These are phyloP conservation scores for Ophiognomonia clavigignenti-juglandacearum DNA, from an alignment of 2,329 filamentous ascomycete species.

Conservation along the genomic window DNA sequence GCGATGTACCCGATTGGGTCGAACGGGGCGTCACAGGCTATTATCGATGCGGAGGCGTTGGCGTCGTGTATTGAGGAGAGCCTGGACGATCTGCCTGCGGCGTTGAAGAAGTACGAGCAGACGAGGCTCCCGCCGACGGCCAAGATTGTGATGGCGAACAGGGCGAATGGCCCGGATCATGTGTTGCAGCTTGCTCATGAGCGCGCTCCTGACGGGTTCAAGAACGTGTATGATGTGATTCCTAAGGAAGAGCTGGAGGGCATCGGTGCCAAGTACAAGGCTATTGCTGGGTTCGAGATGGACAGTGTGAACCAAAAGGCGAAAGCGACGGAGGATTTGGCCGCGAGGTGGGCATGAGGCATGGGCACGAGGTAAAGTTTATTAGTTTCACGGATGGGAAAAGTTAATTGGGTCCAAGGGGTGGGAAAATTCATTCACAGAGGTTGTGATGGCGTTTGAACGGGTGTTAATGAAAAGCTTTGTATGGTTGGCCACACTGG, in stretches of 20 bases:
- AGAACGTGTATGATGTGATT: slow-evolving; percentile 35
- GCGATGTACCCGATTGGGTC: slow-evolving; percentile 38
- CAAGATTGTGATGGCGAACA: slow-evolving; percentile 40
- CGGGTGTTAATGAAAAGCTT: too few species aligned
- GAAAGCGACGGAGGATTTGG: slow-evolving; percentile 26
- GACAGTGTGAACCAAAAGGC: slow-evolving; percentile 37
- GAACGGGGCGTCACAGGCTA: slow-evolving; percentile 39
- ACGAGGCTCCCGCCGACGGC: slow-evolving; percentile 35
- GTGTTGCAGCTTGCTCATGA: slow-evolving; percentile 40
- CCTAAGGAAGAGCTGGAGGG: slow-evolving; percentile 33
- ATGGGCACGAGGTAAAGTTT: too few species aligned
- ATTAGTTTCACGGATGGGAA: too few species aligned
- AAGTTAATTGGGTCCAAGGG: too few species aligned
- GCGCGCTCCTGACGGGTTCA: slow-evolving; percentile 35
- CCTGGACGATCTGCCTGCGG: slow-evolving; percentile 23
- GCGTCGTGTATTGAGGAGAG: slow-evolving; percentile 26
- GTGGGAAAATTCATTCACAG: too few species aligned
- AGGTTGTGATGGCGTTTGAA: too few species aligned
- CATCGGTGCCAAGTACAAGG: slow-evolving; percentile 31
- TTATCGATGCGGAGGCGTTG: slow-evolving; percentile 37
- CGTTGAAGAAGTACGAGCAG: slow-evolving; percentile 33
- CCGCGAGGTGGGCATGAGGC: slow-evolving; percentile 8
- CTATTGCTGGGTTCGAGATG: slow-evolving; percentile 40
- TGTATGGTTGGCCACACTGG: too few species aligned
- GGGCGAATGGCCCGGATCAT: slow-evolving; percentile 40